Evolutionary conservation across 2,329 filamentous ascomycete genomes (phyloP).

Genomic region (Cladophialophora bantiana): DNA sequence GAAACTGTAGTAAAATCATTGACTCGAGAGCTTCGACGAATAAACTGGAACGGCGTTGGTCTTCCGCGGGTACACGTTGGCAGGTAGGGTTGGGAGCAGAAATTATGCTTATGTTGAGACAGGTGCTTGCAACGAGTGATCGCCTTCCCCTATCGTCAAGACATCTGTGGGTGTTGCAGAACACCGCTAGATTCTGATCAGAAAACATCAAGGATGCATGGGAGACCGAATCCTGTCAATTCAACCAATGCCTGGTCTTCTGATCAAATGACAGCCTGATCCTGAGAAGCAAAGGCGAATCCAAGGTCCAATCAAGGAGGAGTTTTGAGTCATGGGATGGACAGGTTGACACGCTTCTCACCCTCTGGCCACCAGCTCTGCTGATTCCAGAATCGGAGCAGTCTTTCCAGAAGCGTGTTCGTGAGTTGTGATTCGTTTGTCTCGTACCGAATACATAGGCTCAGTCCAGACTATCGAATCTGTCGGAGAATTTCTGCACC

Average conservation of each 20-base stretch:
- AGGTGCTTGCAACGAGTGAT: background rate
- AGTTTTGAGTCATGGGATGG: slow-evolving; percentile 1
- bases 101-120: background rate
- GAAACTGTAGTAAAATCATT: background rate
- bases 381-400: slow-evolving; percentile 14
- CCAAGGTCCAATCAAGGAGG: slow-evolving; percentile 13
- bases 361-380: background rate
- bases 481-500: slow-evolving; percentile 22
- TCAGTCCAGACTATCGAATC: slow-evolving; percentile 6
- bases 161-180: background rate
- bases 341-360: slow-evolving; percentile 9
- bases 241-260: slow-evolving; percentile 18
- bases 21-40: background rate
- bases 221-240: slow-evolving; percentile 13
- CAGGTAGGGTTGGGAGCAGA: background rate
- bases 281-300: slow-evolving; percentile 1
- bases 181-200: slow-evolving; percentile 1
- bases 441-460: too few relatives aligned
- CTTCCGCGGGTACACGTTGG: background rate
- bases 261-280: slow-evolving; percentile 1
- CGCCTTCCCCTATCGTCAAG: background rate
- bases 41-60: background rate
- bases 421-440: slow-evolving; percentile 28
- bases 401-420: slow-evolving; percentile 35
- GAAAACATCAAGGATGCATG: slow-evolving; percentile 4